Evolutionary conservation across 257 asterid species (phyloP).

Genomic region (Echites panduratus): DNA sequence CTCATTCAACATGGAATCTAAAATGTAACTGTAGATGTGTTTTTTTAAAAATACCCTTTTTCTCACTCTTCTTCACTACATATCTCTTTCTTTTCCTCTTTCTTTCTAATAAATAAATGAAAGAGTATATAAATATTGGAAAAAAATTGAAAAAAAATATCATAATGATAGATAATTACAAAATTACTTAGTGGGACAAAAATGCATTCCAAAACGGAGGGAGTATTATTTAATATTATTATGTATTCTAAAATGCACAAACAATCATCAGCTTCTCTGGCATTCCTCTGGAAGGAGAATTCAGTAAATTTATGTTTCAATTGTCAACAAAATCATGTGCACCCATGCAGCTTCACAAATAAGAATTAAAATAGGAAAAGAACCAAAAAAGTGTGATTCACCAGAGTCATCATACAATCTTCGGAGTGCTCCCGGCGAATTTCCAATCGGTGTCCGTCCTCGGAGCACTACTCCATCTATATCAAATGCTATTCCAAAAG

Average conservation of each 20-base stretch:
- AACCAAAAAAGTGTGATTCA: neutral
- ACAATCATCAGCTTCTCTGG: neutral
- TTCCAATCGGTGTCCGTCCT: conserved; percentile 50
- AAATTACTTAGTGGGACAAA: no score
- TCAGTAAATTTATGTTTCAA: no score
- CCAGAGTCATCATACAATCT: conserved; percentile 48
- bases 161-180: no score
- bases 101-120: no score
- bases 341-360: neutral
- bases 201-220: no score
- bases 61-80: no score
- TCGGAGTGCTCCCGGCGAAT: conserved; percentile 42
- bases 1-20: no score
- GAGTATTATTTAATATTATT: neutral
- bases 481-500: conserved; percentile 65
- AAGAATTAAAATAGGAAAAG: neutral
- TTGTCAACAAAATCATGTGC: neutral
- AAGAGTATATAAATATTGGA: no score
- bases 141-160: no score
- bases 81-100: no score
- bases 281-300: neutral
- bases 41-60: no score
- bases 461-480: conserved; percentile 59
- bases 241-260: neutral
- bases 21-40: no score